Evolutionary conservation across 2,329 filamentous ascomycete genomes (phyloP).

Genomic region (Trichoderma asperellum): DNA sequence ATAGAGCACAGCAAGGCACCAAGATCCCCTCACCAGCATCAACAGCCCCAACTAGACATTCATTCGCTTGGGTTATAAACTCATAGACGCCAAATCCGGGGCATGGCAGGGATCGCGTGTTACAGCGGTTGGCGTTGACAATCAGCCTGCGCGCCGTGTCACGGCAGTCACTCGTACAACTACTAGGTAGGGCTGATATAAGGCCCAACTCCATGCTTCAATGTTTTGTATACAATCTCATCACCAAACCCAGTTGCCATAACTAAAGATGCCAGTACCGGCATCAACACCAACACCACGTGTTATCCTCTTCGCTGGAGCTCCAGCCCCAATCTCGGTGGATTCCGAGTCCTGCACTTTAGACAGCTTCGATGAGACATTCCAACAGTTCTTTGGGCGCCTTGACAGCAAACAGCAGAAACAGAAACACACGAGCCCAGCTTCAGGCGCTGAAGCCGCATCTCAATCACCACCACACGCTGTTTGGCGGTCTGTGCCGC

Average conservation of each 20-base stretch:
- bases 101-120: neutral
- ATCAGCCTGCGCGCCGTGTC: neutral
- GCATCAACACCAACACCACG: slow-evolving; percentile 3
- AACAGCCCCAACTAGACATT: neutral
- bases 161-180: neutral
- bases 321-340: slow-evolving; percentile 41
- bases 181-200: neutral
- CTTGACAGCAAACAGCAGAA: slow-evolving; percentile 30
- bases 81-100: neutral
- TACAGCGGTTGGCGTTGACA: neutral
- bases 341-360: slow-evolving; percentile 40
- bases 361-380: slow-evolving; percentile 35
- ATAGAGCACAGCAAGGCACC: neutral
- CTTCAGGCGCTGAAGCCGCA: neutral
- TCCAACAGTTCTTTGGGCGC: slow-evolving; percentile 34
- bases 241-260: neutral
- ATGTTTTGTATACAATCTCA: neutral
- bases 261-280: neutral
- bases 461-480: slow-evolving; percentile 40
- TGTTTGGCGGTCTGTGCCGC: slow-evolving; percentile 59
- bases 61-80: neutral
- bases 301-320: slow-evolving; percentile 47
- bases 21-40: neutral
- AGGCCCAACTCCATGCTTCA: neutral
- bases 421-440: neutral